phyloP scores from a whole-genome alignment of 108 stramenopile genomes.

The Nannochloropsis gaditana region DNA sequence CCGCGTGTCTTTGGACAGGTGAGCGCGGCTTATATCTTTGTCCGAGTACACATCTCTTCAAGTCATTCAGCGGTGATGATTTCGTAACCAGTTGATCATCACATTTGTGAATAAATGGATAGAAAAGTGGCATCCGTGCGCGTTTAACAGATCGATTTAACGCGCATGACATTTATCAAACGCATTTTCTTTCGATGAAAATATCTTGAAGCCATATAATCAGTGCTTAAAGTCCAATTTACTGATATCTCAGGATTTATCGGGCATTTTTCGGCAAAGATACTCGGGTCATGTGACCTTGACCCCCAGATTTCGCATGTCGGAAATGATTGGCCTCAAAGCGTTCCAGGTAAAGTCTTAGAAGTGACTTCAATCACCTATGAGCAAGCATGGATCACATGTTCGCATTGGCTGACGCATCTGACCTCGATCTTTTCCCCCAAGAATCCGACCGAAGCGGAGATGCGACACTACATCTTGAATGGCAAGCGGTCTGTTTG shows the following conservation, averaged over 20 bases:
- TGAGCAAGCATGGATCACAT: too few species aligned
- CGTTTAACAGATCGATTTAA: too few species aligned
- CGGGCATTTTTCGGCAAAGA: slow-evolving; percentile 82
- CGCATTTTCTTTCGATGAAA: too few species aligned
- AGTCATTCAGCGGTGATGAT: too few species aligned
- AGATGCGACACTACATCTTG: slow-evolving; percentile 76
- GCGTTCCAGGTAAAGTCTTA: slow-evolving; percentile 50
- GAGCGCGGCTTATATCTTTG: background rate
- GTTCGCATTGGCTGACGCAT: too few species aligned
- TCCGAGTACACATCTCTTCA: too few species aligned
- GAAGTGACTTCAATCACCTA: too few species aligned
- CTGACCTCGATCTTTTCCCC: background rate
- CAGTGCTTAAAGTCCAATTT: background rate
- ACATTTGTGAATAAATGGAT: too few species aligned
- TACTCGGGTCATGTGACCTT: slow-evolving; percentile 77
- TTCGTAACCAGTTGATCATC: too few species aligned
- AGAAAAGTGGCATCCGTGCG: too few species aligned
- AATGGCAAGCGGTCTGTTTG: slow-evolving; percentile 55
- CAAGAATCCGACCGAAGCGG: slow-evolving; percentile 65
- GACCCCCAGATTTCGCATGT: slow-evolving; percentile 24
- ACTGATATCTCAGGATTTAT: slow-evolving; percentile 64
- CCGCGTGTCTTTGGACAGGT: slow-evolving; percentile 68
- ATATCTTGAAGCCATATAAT: background rate
- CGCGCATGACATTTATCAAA: too few species aligned
- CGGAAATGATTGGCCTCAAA: slow-evolving; percentile 72